Conservation (phyloP, 83 land plant genomes). For the Picea abies region DNA sequence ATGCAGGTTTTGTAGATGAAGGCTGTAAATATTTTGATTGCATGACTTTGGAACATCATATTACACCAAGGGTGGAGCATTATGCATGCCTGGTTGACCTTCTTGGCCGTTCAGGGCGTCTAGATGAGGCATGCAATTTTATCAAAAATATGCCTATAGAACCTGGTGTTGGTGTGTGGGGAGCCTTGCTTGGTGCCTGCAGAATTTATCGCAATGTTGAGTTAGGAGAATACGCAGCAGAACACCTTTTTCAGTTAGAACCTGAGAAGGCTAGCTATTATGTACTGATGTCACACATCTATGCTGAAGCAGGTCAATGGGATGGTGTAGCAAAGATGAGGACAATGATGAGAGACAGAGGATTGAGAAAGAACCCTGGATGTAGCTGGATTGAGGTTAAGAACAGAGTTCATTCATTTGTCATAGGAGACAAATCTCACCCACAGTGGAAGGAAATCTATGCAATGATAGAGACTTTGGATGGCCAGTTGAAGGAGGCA, state of each 20-base stretch:
- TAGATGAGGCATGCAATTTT: conserved; percentile 50
- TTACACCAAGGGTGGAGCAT: conserved; percentile 52
- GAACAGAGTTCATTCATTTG: conserved; percentile 44
- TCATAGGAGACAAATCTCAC: conserved; percentile 46
- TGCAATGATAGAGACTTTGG: conserved; percentile 30
- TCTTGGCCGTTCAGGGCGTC: conserved; percentile 57
- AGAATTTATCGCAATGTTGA: conserved; percentile 43
- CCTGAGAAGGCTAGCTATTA: conserved; percentile 53
- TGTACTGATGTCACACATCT: conserved; percentile 52
- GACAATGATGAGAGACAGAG: conserved; percentile 37
- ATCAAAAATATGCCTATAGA: conserved; percentile 44
- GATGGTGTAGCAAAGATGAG: conserved; percentile 54
- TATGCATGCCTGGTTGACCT: conserved; percentile 70
- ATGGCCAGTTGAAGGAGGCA: conserved; percentile 27
- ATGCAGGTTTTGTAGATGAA: conserved; percentile 62
- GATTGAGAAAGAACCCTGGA: conserved; percentile 52
- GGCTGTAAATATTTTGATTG: conserved; percentile 41
- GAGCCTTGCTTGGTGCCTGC: conserved; percentile 62
- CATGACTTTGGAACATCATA: conserved; percentile 44
- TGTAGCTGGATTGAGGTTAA: conserved; percentile 76
- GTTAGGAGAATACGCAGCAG: conserved; percentile 48
- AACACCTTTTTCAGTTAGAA: conserved; percentile 44
- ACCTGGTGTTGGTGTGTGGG: conserved; percentile 61
- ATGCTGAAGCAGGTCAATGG: conserved; percentile 61
- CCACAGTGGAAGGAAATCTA: conserved; percentile 42